Evolutionary conservation across 805 yeast genomes (phyloP), one percentile per base, ranked within the genome.

Genomic region (Priceomyces castillae): DNA sequence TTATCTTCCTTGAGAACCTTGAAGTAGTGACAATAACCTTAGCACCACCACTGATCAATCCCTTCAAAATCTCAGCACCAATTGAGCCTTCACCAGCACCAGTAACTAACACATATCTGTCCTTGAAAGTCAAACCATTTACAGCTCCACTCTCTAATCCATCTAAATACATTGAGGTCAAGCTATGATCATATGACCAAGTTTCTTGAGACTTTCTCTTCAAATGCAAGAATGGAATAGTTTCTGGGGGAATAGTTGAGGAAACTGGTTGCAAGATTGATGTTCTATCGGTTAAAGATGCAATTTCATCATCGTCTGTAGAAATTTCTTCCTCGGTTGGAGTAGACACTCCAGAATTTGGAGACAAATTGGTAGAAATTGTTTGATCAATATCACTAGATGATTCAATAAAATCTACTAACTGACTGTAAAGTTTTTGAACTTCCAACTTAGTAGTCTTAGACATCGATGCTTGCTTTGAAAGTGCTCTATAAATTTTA

Each of bases 11-110:
- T 50, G 96, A 86, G 79, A 86, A 94, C 68, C 97, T 81, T 20
- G 97, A 90, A 41, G 99, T 94, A 38, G 99, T 94, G 44, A 92
- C 96, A 62, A 94, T 75, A 56, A 90, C 97, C 67, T 86, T 88
- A 38, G 99, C 98, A 76, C 99, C 99, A 72, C 99, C 99, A 61
- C 92, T 82, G 44, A 94, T 76, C 62, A 94, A 76, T 52, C 99
- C 99, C 73, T 88, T 95, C 63, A 94, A 77, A 54, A 94, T 80
- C 69, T 94, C 97, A 48, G 97, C 97, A 73, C 98, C 99, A 61
- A 94, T 94, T 40, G 99, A 94, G 43, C 98, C 99, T 39, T 88
- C 90, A 76, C 99, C 99, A 40, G 98, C 98, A 77, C 99, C 99
- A 39, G 99, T 94, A 53, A 94, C 76, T 59, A 94, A 79, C 41